These are phyloP conservation scores for Cercospora sp. DNA, from an alignment of 2,329 filamentous ascomycete genomes.

Conservation along the genomic window DNA sequence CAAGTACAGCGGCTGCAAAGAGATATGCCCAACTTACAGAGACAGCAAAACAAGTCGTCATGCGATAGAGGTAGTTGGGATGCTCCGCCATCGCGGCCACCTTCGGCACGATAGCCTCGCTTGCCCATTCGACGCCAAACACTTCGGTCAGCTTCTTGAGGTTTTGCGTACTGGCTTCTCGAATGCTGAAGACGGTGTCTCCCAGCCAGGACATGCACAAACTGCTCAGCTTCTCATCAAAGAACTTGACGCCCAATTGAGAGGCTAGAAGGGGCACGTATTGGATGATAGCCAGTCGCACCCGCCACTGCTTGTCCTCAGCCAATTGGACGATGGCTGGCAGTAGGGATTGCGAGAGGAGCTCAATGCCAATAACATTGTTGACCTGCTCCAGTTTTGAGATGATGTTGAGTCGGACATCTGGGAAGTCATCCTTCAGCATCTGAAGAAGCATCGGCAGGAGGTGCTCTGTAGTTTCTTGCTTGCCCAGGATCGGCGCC, in stretches of 20 bases:
- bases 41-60: slow-evolving; percentile 99
- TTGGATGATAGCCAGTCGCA: slow-evolving; percentile 96
- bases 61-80: slow-evolving; percentile 97
- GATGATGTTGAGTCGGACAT: slow-evolving; percentile 97
- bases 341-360: slow-evolving; percentile 92
- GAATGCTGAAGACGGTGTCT: slow-evolving; percentile 97
- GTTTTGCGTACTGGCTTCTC: slow-evolving; percentile 95
- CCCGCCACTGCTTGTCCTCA: slow-evolving; percentile 99
- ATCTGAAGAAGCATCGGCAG: slow-evolving; percentile 99
- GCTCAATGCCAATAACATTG: slow-evolving; percentile 96
- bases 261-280: slow-evolving; percentile 96
- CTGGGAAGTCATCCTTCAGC: slow-evolving; percentile 98
- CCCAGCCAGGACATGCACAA: slow-evolving; percentile 99
- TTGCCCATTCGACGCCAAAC: slow-evolving; percentile 97
- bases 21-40: slow-evolving; percentile 66
- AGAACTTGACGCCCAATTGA: slow-evolving; percentile 95
- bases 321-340: slow-evolving; percentile 96
- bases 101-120: slow-evolving; percentile 95
- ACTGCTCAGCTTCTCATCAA: slow-evolving; percentile 92
- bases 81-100: slow-evolving; percentile 98
- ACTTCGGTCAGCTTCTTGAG: slow-evolving; percentile 98
- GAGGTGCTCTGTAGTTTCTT: slow-evolving; percentile 97
- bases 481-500: slow-evolving; percentile 94
- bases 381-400: slow-evolving; percentile 99
- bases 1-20: not conserved